Percentiles rank a stretch among this genome's conserved stretches.
phyloP scores from a whole-genome alignment of 2,329 filamentous ascomycete species.

The Raffaelea arxii region DNA sequence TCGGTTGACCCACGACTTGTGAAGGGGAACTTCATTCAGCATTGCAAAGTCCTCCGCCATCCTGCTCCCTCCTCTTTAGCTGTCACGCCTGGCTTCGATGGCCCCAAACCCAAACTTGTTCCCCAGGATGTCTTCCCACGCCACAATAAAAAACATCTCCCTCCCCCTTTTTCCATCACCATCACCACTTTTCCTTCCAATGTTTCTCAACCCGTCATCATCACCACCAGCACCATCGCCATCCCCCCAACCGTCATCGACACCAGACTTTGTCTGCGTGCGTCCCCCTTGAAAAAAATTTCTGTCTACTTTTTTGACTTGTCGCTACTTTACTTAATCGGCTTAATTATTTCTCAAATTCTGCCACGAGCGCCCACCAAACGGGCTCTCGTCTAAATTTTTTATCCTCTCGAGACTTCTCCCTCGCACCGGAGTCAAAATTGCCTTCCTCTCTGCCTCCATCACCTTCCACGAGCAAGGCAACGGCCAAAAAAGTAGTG shows the following conservation, averaged over 20 bases:
- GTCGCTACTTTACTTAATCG: background rate
- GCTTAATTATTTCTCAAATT: background rate
- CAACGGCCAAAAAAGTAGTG: too few species aligned
- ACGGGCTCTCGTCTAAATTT: too few species aligned
- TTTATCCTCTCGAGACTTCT: too few species aligned
- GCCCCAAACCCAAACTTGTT: conserved; percentile 14
- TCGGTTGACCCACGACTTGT: conserved; percentile 12
- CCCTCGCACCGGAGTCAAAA: too few species aligned
- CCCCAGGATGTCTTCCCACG: conserved; percentile 14
- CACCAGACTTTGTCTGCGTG: conserved; percentile 4
- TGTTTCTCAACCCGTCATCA: conserved; percentile 12
- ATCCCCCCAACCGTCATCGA: conserved; percentile 4
- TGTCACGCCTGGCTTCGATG: conserved; percentile 14
- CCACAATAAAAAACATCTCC: conserved; percentile 12
- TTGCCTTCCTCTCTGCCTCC: too few species aligned
- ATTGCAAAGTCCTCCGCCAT: conserved; percentile 7
- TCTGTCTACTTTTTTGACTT: conserved; percentile 1
- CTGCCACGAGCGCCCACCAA: too few species aligned
- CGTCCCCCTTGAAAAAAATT: conserved; percentile 2
- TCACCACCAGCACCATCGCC: conserved; percentile 14
- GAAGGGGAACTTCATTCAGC: conserved; percentile 11
- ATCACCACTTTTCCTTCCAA: conserved; percentile 8
- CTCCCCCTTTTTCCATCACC: conserved; percentile 12
- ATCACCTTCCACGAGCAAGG: too few species aligned
- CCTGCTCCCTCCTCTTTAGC: conserved; percentile 13